Evolutionary conservation across 768 basidiomycete genomes (phyloP).

Genomic region (Roridomyces roridus): DNA sequence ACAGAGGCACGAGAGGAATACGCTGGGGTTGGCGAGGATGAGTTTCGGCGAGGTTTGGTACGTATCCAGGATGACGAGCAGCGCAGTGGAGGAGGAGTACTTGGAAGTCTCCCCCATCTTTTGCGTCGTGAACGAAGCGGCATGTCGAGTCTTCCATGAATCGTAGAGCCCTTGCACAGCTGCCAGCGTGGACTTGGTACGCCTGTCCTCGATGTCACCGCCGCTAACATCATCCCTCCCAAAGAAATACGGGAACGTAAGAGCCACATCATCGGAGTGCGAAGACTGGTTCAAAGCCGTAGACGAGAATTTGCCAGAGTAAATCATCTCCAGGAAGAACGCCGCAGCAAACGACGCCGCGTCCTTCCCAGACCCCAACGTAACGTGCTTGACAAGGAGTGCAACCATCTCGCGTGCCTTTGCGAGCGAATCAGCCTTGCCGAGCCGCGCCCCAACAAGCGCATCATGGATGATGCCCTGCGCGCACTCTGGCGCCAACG

Average conservation of each 20-base stretch:
- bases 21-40: constrained; percentile 4
- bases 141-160: constrained; percentile 8
- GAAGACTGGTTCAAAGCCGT: neutral
- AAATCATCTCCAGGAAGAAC: constrained; percentile 10
- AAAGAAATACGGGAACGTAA: constrained; percentile 12
- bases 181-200: constrained; percentile 10
- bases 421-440: constrained; percentile 9
- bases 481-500: constrained; percentile 11
- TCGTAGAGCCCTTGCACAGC: constrained; percentile 4
- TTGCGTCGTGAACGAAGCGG: neutral
- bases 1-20: constrained; percentile 12
- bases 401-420: constrained; percentile 1
- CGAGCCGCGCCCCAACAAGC: constrained; percentile 8
- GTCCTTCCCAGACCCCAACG: neutral
- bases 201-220: constrained; percentile 18
- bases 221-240: constrained; percentile 10
- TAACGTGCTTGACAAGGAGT: neutral
- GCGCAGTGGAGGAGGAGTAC: constrained; percentile 2
- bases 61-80: neutral
- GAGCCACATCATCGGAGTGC: neutral
- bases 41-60: constrained; percentile 6
- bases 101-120: neutral
- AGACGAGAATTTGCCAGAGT: constrained; percentile 9
- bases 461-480: constrained; percentile 18
- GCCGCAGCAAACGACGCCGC: constrained; percentile 1